phyloP scores from a whole-genome alignment of 1,139 yeast species.

The Spathaspora sp. region DNA sequence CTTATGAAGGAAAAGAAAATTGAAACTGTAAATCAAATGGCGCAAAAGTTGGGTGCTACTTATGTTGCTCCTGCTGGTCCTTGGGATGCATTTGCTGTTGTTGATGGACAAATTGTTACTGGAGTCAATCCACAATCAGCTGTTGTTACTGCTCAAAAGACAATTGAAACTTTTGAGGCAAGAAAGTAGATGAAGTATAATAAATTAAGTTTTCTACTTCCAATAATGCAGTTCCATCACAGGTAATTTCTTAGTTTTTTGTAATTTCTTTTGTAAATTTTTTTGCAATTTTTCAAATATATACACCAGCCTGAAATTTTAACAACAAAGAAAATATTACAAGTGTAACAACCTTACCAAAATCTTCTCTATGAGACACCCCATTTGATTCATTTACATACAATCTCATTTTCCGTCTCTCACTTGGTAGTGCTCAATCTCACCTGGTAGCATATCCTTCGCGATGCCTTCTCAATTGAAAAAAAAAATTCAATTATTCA shows the following conservation, averaged over 20 bases:
- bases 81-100: conserved; percentile 51
- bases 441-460: too few relatives aligned
- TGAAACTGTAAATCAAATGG: conserved; percentile 34
- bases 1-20: conserved; percentile 33
- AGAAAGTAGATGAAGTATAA: background rate
- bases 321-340: background rate
- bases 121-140: conserved; percentile 69
- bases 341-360: too few relatives aligned
- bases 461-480: conserved; percentile 3
- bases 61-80: conserved; percentile 48
- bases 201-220: background rate
- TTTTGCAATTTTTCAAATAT: background rate
- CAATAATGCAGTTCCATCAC: too few relatives aligned
- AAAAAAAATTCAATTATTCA: conserved; percentile 1
- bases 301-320: background rate
- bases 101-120: conserved; percentile 57
- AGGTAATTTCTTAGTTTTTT: background rate
- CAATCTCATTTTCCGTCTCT: background rate
- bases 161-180: conserved; percentile 11
- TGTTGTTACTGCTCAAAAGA: conserved; percentile 39
- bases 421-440: background rate
- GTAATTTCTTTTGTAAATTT: background rate
- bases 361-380: background rate
- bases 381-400: background rate
- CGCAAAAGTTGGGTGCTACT: conserved; percentile 39